Evolutionary conservation across 2,329 filamentous ascomycete species (phyloP).

Genomic region (Trichoderma endophyticum): DNA sequence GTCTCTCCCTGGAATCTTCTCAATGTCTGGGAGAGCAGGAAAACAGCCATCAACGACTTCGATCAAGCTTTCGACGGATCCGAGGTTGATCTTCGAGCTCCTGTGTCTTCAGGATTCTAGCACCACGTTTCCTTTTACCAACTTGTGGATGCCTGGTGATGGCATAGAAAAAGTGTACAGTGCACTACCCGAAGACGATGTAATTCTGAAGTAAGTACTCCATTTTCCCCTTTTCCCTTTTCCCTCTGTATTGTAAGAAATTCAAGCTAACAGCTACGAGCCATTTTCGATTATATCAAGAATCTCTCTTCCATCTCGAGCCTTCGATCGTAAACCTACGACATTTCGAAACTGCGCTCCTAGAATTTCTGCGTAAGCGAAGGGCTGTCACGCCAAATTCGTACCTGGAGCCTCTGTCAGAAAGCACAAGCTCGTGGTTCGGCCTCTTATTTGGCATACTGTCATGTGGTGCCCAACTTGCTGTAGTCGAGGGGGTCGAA

Average conservation of each 20-base stretch:
- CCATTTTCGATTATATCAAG: constrained; percentile 5
- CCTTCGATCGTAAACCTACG: not conserved
- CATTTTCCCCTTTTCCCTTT: not conserved
- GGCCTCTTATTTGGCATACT: not conserved
- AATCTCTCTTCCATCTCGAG: constrained; percentile 7
- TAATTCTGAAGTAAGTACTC: not conserved
- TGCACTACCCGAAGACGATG: not conserved
- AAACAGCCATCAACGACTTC: not conserved
- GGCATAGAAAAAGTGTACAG: constrained; percentile 11
- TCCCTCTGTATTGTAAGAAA: not conserved
- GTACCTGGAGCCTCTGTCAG: not conserved
- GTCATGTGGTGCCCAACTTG: constrained; percentile 5
- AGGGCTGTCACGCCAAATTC: not conserved
- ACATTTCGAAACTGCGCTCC: not conserved
- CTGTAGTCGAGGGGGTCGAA: not conserved
- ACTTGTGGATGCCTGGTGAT: constrained; percentile 3
- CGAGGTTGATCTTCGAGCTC: not conserved
- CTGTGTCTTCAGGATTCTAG: not conserved
- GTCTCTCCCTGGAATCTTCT: not conserved
- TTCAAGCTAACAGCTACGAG: not conserved
- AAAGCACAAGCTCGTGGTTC: not conserved
- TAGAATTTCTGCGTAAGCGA: not conserved
- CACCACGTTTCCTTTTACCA: constrained; percentile 7
- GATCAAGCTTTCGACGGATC: not conserved
- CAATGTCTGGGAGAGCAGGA: not conserved